Base-by-base conservation (phyloP, 495 filamentous ascomycete genomes). In the Xylaria venustula region DNA sequence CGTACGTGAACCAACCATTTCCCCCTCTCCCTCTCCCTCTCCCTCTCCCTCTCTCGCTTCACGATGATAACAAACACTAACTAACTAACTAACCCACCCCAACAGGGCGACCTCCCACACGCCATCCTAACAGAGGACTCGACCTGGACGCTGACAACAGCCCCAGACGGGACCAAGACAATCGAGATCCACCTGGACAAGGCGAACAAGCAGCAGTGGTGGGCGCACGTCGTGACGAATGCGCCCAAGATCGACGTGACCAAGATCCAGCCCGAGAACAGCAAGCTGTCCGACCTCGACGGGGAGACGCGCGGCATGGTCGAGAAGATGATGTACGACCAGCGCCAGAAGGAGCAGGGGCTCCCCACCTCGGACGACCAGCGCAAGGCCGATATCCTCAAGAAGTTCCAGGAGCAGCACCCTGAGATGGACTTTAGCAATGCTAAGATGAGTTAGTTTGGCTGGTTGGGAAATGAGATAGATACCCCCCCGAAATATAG, bases 301-400 rank as follows among this genome's bases (percentile, higher is more conserved):
- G 93, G 95, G 52, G 90, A 96, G 84, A 98, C 94, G 62, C 83
- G 94, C 60, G 81, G 85, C n/a, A 97, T 98, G 93, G 94, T 98
- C 42, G 94, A 98, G 87, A 98, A 98, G 84, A 98, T 98, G 94
- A 98, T 98, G 94, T 98, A 82, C 67, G 94, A 98, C 78, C 94
- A 98, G 83, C 81, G 90, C 46, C 92, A 97, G 82, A 98, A 98
- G 85, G 94, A 97, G 81, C 26, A 67, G 63, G 94, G 94, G 7
- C 84, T 87, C 71, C 88, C 90, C 66, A 90, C 86, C 22, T 94
- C 89, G 62, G 94, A 98, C 62, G 93, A 98, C 78, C 85, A 92
- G 79, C 87, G 88, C 80, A 98, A 98, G 84, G 73, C 83, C 75
- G 95, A 97, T 37, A 86, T 98, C 69, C 72, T 98, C 73, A 88